Conservation (phyloP, 1,139 yeast genomes). For the Suhomyces chickasaworum region DNA sequence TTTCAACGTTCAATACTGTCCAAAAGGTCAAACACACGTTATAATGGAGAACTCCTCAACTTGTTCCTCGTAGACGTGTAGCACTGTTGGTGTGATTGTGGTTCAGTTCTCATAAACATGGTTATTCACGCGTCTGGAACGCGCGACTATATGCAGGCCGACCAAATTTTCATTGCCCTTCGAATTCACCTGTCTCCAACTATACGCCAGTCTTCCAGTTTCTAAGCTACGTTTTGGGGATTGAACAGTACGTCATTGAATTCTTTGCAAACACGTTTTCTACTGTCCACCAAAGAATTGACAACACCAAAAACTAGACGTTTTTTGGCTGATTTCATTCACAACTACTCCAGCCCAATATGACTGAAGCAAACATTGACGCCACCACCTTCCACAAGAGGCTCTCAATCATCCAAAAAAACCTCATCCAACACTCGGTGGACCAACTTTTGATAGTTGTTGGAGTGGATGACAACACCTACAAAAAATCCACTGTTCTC, state of each 20-base stretch:
- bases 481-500: slow-evolving; percentile 82
- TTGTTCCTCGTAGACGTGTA: background rate
- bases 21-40: background rate
- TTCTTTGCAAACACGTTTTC: background rate
- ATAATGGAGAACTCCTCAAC: background rate
- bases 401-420: slow-evolving; percentile 43
- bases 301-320: background rate
- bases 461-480: slow-evolving; percentile 90
- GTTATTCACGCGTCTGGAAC: slow-evolving; percentile 4
- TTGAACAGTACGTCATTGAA: background rate
- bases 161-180: slow-evolving; percentile 1
- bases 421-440: slow-evolving; percentile 44
- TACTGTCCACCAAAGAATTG: background rate
- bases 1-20: background rate
- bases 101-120: background rate
- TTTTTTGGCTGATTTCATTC: background rate
- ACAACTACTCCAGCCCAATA: slow-evolving; percentile 4
- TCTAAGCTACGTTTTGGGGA: background rate
- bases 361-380: slow-evolving; percentile 44
- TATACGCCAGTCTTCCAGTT: background rate
- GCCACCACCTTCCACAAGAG: slow-evolving; percentile 42
- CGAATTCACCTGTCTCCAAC: background rate
- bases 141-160: slow-evolving; percentile 5
- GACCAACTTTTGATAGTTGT: slow-evolving; percentile 61
- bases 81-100: too few species aligned